Evolutionary conservation across 73 alveolate genomes (phyloP).

Genomic region (Paramecium caudatum): DNA sequence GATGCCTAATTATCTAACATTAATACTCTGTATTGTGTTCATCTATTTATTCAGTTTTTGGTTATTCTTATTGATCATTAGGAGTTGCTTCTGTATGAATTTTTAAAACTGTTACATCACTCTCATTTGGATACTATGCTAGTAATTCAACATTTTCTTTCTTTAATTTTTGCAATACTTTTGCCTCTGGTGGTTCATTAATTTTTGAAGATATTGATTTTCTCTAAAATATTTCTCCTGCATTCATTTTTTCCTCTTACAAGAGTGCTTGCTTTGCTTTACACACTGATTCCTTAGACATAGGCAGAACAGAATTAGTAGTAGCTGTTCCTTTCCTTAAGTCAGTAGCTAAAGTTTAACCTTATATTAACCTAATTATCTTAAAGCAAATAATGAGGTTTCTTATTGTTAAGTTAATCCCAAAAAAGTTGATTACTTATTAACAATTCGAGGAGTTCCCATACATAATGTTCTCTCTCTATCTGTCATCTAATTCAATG

Average conservation of each 20-base stretch:
- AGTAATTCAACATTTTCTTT: not conserved
- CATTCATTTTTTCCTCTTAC: not conserved
- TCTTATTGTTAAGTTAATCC: slow-evolving; percentile 52
- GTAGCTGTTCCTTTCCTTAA: slow-evolving; percentile 33
- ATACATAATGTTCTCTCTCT: slow-evolving; percentile 59
- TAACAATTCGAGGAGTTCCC: slow-evolving; percentile 66
- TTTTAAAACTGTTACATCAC: not conserved
- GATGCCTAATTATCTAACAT: too few species aligned
- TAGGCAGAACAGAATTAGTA: slow-evolving; percentile 7
- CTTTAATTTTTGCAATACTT: not conserved
- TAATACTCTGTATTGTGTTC: too few species aligned
- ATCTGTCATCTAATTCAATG: slow-evolving; percentile 49
- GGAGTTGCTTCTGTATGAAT: slow-evolving; percentile 1
- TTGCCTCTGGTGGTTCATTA: not conserved
- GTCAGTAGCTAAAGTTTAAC: slow-evolving; percentile 37
- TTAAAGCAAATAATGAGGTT: slow-evolving; percentile 68
- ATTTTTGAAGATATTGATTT: not conserved
- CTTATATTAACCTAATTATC: slow-evolving; percentile 55
- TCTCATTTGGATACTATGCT: not conserved
- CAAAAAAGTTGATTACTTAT: slow-evolving; percentile 33
- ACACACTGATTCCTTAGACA: slow-evolving; percentile 34
- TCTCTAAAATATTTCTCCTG: not conserved
- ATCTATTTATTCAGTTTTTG: too few species aligned
- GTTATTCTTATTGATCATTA: not conserved
- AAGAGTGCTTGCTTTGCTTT: slow-evolving; percentile 46